Evolutionary conservation across 768 basidiomycete species (phyloP).

Genomic region (Vararia minispora): DNA sequence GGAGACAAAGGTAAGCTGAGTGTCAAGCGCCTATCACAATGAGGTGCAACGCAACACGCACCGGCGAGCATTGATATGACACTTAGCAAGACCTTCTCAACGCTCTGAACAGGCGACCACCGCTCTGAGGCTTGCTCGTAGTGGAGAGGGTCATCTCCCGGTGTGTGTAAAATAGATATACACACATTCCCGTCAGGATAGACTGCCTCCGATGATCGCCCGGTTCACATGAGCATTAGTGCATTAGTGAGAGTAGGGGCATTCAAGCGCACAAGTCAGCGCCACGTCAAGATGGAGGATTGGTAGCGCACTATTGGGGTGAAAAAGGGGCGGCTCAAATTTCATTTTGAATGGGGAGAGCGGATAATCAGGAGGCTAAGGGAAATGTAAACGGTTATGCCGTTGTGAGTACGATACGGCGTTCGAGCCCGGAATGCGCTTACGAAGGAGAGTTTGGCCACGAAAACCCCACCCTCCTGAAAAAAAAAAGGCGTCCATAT

Average conservation of each 20-base stretch:
- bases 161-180: slow-evolving; percentile 95
- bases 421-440: slow-evolving; percentile 22
- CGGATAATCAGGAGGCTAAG: slow-evolving; percentile 85
- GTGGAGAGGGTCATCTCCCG: slow-evolving; percentile 83
- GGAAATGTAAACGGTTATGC: slow-evolving; percentile 2
- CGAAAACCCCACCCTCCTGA: slow-evolving; percentile 92
- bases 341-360: slow-evolving; percentile 99
- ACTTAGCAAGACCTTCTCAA: slow-evolving; percentile 92
- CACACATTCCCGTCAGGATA: slow-evolving; percentile 96
- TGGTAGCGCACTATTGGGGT: slow-evolving; percentile 79
- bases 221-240: not conserved
- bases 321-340: slow-evolving; percentile 94
- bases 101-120: slow-evolving; percentile 98
- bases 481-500: not conserved
- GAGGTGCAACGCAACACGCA: slow-evolving; percentile 22
- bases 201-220: slow-evolving; percentile 42
- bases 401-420: slow-evolving; percentile 2
- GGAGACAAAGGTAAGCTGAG: not conserved
- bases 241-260: slow-evolving; percentile 1
- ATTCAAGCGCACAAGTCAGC: not conserved
- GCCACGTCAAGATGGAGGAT: not conserved
- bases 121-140: slow-evolving; percentile 94
- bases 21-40: not conserved
- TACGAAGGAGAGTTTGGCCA: slow-evolving; percentile 87
- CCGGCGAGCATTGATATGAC: slow-evolving; percentile 97